These are phyloP conservation scores for Tagetes erecta DNA, from an alignment of 129 eudicot species.

Conservation along the genomic window DNA sequence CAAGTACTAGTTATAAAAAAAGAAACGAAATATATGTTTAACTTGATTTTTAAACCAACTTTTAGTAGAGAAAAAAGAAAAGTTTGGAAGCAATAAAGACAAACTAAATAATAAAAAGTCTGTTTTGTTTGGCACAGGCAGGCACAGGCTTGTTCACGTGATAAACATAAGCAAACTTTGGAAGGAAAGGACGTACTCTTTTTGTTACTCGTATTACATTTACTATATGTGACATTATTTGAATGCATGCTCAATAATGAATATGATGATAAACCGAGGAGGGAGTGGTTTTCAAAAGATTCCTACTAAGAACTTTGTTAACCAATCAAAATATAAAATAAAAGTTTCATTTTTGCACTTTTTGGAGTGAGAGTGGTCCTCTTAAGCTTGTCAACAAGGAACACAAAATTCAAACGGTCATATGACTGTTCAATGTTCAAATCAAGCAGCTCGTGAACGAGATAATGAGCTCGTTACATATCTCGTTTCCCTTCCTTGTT, in stretches of 20 bases:
- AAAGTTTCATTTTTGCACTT: too few species aligned
- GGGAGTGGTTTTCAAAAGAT: too few species aligned
- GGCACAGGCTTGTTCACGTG: constrained; percentile 14
- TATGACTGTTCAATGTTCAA: too few species aligned
- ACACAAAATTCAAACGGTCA: too few species aligned
- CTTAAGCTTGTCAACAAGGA: too few species aligned
- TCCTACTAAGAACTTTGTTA: too few species aligned
- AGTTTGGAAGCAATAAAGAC: background rate
- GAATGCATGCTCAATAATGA: background rate
- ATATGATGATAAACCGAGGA: background rate
- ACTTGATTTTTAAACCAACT: background rate
- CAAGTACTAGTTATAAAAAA: background rate
- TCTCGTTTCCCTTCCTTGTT: too few species aligned
- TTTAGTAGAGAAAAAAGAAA: background rate
- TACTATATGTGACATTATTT: background rate
- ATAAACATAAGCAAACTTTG: background rate
- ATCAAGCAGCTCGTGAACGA: too few species aligned
- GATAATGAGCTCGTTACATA: too few species aligned
- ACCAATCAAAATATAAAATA: too few species aligned
- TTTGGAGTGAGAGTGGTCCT: too few species aligned
- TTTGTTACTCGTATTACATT: background rate
- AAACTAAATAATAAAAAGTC: background rate
- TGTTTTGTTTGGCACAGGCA: constrained; percentile 10
- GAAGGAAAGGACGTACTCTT: background rate
- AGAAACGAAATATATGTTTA: too few species aligned